Evolutionary conservation across 2,329 filamentous ascomycete genomes (phyloP), one percentile per base, ranked within the genome.

Genomic region (Phyllosticta citrichinensis): DNA sequence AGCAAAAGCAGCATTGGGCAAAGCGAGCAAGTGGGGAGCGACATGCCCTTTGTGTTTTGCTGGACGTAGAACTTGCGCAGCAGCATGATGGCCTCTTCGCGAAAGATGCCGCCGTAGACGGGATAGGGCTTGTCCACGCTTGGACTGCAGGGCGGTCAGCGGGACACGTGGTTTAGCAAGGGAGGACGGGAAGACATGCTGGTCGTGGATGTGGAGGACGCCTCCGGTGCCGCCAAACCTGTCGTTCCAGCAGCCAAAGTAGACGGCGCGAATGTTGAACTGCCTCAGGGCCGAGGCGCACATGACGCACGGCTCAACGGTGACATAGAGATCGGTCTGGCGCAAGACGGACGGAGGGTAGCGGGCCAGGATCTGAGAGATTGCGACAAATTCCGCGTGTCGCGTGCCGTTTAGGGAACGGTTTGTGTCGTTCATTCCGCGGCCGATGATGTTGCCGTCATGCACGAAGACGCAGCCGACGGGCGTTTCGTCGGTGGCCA

Each of bases 231-330:
- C 94, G 8, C 94, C 94, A 76, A 99, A 99, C 62, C 95, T 89
- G 77, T 99, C 94, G 73, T 99, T 99, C 68, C 89, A 85, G 63
- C 92, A 96, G 4, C 94, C 95, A 74, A 94, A 99, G 74, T 93
- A 97, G 33, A 99, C 94, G 66, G 87, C 88, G 64, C 88, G 84
- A 74, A 99, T 91, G 14, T 86, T 84, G 65, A 95, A 87, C 74
- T 99, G 95, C 57, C 91, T 85, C 57, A 99, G 81, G 58, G 95
- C 85, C 6, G 91, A 95, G 12, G 94, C 94, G 72, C 94, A 99
- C 94, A 99, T 99, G 77, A 99, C 91, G 74, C 94, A 99, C 4
- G 94, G 94, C 76, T 99, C 95, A 59, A 99, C 93, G 0, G 94
- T 99, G 56, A 99, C 94, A 74, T 99, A 99, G 57, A 99, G 83